Base-by-base conservation (phyloP, 495 filamentous ascomycete genomes). In the Venustampulla echinocandica region DNA sequence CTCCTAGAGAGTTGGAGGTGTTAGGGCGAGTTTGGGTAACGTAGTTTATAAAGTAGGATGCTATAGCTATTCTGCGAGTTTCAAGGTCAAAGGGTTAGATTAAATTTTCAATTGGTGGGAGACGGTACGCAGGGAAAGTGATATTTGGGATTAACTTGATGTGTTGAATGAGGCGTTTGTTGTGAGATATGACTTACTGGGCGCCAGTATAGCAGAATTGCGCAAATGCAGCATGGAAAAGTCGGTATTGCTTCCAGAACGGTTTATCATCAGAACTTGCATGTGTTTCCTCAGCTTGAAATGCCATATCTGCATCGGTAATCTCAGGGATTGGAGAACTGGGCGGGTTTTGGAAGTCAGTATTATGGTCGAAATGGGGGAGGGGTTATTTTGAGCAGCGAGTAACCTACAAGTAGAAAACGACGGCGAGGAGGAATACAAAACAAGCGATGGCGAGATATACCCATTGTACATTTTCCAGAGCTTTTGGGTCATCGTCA, bases 201-300 rank as follows among this genome's bases (percentile, higher is more conserved):
- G 79, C 71, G 24, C 82, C 82, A 1, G 77, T 75, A 58, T 84
- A 88, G 60, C 77, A 84, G 61, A 86, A 85, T 56, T 87, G 81
- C 4, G 81, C 74, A 22, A 69, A 70, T 0, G 77, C 70, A 13
- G 77, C 82, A 54, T 74, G 76, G 67, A 85, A 84, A 3, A 87
- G 67, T 6, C 68, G 74, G 59, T 80, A 82, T 48, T 85, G 79
- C 47, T 78, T 78, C 36, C 64, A 55, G 49, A 85, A 65, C 0
- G 79, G 70, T 57, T 70, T 68, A 54, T 71, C 65, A 13, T 56
- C 32, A 10, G 47, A 52, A n/a, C 61, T 61, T 2, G 59, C 63
- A 39, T 69, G 64, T 9, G 63, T 63, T 42, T 65, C 52, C 28
- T 59, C 63, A 38, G 68, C 70, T 58, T 70, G 74, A 27, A 69